Percentiles rank a stretch among this genome's conserved stretches.
Conservation (phyloP, 78 protist genomes). For the Dictyostelium firmibasis region DNA sequence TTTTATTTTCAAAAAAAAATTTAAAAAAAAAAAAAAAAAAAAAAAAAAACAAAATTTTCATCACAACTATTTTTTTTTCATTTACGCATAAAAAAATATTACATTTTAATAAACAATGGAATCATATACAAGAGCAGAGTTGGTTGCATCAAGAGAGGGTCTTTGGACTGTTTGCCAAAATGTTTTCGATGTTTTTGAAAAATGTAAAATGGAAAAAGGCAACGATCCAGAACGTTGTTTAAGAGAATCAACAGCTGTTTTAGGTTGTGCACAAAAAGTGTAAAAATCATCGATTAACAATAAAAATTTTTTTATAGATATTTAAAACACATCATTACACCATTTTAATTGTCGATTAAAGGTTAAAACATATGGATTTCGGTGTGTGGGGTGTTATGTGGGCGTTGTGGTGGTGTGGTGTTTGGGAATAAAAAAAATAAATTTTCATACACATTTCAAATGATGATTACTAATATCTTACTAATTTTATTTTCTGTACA, state of each 20-base stretch:
- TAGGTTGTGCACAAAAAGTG: constrained; percentile 65
- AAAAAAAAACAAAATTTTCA: background rate
- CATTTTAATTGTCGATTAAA: background rate
- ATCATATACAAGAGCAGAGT: constrained; percentile 39
- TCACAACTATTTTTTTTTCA: background rate
- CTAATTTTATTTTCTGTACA: background rate
- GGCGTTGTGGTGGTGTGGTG: no score
- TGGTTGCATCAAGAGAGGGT: background rate
- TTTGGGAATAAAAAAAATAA: background rate
- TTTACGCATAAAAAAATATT: background rate
- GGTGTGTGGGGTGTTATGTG: no score
- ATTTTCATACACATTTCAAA: no score
- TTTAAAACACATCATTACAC: background rate
- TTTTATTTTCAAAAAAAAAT: background rate
- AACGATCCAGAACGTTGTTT: constrained; percentile 55
- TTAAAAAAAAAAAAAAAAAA: background rate
- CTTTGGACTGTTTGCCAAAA: constrained; percentile 37
- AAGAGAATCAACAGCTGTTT: constrained; percentile 24
- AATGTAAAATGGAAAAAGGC: constrained; percentile 62
- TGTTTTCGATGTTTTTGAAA: constrained; percentile 28
- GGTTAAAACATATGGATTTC: no score
- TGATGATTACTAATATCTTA: background rate
- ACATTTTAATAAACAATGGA: constrained; percentile 24
- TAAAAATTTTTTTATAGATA: background rate
- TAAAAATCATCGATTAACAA: background rate